These are phyloP conservation scores for Pistacia atlantica DNA, from an alignment of 345 rosid species.

Conservation along the genomic window DNA sequence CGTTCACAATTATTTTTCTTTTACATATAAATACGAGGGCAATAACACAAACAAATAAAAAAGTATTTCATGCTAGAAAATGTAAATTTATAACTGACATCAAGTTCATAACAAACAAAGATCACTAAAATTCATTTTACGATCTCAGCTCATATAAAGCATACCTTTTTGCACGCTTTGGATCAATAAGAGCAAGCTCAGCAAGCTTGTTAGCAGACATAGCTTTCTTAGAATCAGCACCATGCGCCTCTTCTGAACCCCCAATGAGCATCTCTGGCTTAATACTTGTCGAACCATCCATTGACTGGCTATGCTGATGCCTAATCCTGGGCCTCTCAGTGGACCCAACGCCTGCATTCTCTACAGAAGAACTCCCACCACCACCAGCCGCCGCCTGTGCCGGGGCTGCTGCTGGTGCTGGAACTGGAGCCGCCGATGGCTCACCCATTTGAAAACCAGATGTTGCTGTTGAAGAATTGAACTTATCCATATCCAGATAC, in stretches of 20 bases:
- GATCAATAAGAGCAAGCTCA: slow-evolving; percentile 95
- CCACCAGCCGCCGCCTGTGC: slow-evolving; percentile 18
- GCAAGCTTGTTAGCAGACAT: slow-evolving; percentile 95
- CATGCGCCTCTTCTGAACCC: slow-evolving; percentile 57
- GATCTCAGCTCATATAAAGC: background rate
- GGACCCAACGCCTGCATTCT: slow-evolving; percentile 38
- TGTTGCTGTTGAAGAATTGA: slow-evolving; percentile 69
- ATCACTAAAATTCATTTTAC: background rate
- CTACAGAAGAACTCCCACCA: slow-evolving; percentile 23
- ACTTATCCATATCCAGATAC: slow-evolving; percentile 93
- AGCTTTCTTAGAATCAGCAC: slow-evolving; percentile 73
- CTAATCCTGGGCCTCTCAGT: slow-evolving; percentile 80
- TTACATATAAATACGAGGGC: background rate
- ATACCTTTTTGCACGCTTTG: slow-evolving; percentile 97
- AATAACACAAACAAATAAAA: background rate
- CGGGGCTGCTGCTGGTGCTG: slow-evolving; percentile 20
- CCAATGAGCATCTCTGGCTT: slow-evolving; percentile 84
- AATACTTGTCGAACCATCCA: slow-evolving; percentile 81
- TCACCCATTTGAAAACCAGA: slow-evolving; percentile 69
- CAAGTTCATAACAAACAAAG: background rate
- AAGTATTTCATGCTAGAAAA: background rate
- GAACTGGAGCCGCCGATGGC: slow-evolving; percentile 29
- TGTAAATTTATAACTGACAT: background rate
- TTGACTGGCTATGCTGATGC: slow-evolving; percentile 92
- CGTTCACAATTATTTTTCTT: background rate